These are phyloP conservation scores for Aspergillus sclerotiicarbonarius DNA, from an alignment of 495 filamentous ascomycete genomes.

Conservation along the genomic window DNA sequence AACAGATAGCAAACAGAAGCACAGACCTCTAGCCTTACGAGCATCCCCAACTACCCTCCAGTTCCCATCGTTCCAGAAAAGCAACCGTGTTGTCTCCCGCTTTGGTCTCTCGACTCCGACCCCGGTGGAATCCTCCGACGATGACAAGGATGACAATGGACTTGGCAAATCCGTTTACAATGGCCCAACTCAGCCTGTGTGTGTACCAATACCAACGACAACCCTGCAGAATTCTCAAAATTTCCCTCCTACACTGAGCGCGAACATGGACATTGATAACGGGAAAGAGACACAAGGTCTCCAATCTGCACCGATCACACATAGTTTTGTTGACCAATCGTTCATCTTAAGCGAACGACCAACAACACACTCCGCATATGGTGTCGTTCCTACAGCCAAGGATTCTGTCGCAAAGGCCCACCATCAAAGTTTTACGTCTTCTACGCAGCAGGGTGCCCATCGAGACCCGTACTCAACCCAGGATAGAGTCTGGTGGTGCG, in stretches of 20 bases:
- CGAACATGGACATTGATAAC: constrained; percentile 49
- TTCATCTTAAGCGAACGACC: constrained; percentile 24
- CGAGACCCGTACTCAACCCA: constrained; percentile 25
- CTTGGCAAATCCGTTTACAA: not conserved
- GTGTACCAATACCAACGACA: not conserved
- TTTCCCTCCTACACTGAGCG: constrained; percentile 16
- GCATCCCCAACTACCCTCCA: constrained; percentile 26
- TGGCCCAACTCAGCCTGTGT: not conserved
- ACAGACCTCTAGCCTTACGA: constrained; percentile 34
- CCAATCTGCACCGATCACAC: constrained; percentile 54
- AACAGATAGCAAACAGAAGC: constrained; percentile 26
- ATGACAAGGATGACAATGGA: constrained; percentile 27
- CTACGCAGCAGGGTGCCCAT: not conserved
- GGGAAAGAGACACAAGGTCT: constrained; percentile 46
- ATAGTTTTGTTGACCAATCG: constrained; percentile 31
- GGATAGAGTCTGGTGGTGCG: constrained; percentile 43
- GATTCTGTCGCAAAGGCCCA: no score
- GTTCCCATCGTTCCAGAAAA: constrained; percentile 16
- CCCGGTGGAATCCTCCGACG: constrained; percentile 43
- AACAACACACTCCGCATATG: constrained; percentile 19
- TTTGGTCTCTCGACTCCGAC: constrained; percentile 34
- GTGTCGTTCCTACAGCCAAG: constrained; percentile 15
- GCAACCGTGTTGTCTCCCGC: constrained; percentile 15
- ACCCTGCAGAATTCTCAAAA: not conserved
- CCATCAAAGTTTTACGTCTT: not conserved